Evolutionary conservation across 1,139 yeast genomes (phyloP).

Genomic region (Hansenula lynferdii): DNA sequence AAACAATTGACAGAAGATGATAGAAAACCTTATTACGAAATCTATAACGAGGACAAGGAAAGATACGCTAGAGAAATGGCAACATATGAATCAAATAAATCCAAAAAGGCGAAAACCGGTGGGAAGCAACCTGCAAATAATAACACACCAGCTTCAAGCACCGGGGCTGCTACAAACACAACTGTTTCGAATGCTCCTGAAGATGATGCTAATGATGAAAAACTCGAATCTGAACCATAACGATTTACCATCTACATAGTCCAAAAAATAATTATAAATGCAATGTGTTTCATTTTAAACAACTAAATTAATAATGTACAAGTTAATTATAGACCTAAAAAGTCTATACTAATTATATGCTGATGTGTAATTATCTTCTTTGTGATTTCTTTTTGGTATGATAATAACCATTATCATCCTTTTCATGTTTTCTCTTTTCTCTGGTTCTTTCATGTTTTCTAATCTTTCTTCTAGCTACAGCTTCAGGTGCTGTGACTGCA

Average conservation of each 20-base stretch:
- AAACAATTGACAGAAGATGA: conserved; percentile 65
- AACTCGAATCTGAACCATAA: no score
- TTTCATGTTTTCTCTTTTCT: conserved; percentile 69
- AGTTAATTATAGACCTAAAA: no score
- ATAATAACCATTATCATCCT: conserved; percentile 75
- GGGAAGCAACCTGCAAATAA: neutral
- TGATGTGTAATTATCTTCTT: conserved; percentile 21
- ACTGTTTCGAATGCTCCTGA: no score
- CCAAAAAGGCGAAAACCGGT: conserved; percentile 4
- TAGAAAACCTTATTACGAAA: conserved; percentile 68
- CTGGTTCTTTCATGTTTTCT: conserved; percentile 71
- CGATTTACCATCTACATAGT: no score
- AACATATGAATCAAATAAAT: conserved; percentile 40
- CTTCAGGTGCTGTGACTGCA: conserved; percentile 76
- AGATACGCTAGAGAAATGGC: conserved; percentile 75
- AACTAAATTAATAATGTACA: no score
- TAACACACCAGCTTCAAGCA: neutral
- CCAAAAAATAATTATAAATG: no score
- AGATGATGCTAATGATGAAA: no score
- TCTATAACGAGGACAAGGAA: conserved; percentile 75
- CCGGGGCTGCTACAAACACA: neutral
- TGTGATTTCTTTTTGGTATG: conserved; percentile 54
- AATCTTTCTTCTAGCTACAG: conserved; percentile 70
- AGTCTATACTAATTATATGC: no score
- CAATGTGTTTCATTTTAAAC: no score